Percentiles rank a stretch among this genome's conserved stretches.
phyloP scores from a whole-genome alignment of 2,329 filamentous ascomycete genomes.

The Xylaria sp. region DNA sequence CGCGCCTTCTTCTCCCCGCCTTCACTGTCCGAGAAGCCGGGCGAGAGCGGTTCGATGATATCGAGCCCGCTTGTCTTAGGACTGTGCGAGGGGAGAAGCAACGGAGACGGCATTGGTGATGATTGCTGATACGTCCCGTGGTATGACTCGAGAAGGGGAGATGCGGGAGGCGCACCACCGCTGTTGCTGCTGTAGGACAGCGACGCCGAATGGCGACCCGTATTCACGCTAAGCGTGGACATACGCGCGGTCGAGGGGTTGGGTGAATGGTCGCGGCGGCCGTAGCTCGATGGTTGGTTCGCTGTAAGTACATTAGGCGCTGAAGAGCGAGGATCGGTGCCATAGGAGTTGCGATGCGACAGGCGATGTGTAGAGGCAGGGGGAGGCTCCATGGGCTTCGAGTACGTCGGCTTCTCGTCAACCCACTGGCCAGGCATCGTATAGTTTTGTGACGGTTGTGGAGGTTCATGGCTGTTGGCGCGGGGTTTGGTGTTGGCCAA shows the following conservation, averaged over 20 bases:
- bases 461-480: slow-evolving; percentile 38
- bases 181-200: slow-evolving; percentile 57
- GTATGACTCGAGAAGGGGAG: slow-evolving; percentile 91
- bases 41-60: slow-evolving; percentile 63
- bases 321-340: slow-evolving; percentile 54
- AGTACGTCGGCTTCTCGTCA: slow-evolving; percentile 51
- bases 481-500: slow-evolving; percentile 29
- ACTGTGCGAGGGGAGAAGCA: slow-evolving; percentile 68
- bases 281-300: slow-evolving; percentile 50
- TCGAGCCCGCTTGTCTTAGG: slow-evolving; percentile 49
- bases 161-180: slow-evolving; percentile 69
- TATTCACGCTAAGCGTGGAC: slow-evolving; percentile 64
- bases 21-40: slow-evolving; percentile 63
- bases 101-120: slow-evolving; percentile 91
- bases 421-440: slow-evolving; percentile 53
- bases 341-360: slow-evolving; percentile 49
- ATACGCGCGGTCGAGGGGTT: slow-evolving; percentile 62
- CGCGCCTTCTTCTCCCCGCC: slow-evolving; percentile 57
- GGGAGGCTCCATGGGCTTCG: slow-evolving; percentile 37
- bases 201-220: slow-evolving; percentile 55
- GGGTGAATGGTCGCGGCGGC: slow-evolving; percentile 57
- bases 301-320: slow-evolving; percentile 56
- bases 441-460: slow-evolving; percentile 48
- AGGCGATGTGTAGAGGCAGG: slow-evolving; percentile 39
- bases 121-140: slow-evolving; percentile 93